Percentiles rank a stretch among this genome's conserved stretches.
Evolutionary conservation across 2,329 filamentous ascomycete species (phyloP).

Genomic region (Sclerotinia borealis): DNA sequence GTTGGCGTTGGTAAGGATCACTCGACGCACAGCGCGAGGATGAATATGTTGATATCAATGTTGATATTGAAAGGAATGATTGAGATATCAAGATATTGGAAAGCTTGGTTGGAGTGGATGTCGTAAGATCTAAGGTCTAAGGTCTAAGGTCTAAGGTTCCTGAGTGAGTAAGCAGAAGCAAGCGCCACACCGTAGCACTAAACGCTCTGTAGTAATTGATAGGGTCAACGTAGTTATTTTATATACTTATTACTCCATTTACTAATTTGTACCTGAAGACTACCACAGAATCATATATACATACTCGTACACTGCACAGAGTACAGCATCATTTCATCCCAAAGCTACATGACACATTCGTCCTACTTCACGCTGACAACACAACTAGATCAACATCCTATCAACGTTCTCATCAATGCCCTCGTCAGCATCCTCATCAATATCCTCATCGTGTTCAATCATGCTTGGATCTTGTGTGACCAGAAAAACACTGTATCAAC

Average conservation of each 20-base stretch:
- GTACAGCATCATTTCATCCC: background rate
- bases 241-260: background rate
- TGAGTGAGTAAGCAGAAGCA: background rate
- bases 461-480: background rate
- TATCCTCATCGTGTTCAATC: background rate
- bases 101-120: background rate
- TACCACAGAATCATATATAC: background rate
- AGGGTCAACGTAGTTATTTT: conserved; percentile 1
- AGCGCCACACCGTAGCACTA: background rate
- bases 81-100: background rate
- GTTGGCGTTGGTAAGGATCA: background rate
- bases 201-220: background rate
- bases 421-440: no score
- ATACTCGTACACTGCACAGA: background rate
- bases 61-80: background rate
- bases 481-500: background rate
- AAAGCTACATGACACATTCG: background rate
- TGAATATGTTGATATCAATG: background rate
- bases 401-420: no score
- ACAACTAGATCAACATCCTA: background rate
- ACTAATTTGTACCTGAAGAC: background rate
- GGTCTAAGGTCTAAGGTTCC: background rate
- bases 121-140: background rate
- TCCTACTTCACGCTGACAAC: background rate
- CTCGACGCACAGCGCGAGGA: conserved; percentile 13